Percentiles rank a stretch among this genome's conserved stretches.
These are phyloP conservation scores for Metschnikowia cerradonensis DNA, from an alignment of 805 yeast species.

Conservation along the genomic window DNA sequence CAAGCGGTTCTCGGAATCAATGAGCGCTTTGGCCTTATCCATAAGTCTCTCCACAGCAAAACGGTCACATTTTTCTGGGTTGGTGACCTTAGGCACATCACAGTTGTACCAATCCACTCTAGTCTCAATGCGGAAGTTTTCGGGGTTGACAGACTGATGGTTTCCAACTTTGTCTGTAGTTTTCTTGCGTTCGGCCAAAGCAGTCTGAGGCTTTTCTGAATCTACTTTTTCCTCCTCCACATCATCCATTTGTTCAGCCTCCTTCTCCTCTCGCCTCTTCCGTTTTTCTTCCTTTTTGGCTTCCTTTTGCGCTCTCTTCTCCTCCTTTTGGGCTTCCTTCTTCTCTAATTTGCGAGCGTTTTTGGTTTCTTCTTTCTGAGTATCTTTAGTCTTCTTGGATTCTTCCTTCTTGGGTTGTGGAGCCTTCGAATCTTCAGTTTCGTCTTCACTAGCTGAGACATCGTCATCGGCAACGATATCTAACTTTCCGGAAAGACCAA, in stretches of 20 bases:
- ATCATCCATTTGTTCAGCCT: constrained; percentile 22
- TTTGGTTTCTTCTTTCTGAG: constrained; percentile 9
- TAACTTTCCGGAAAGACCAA: constrained; percentile 48
- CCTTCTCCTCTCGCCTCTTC: constrained; percentile 29
- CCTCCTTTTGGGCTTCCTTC: constrained; percentile 16
- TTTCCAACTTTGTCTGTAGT: constrained; percentile 28
- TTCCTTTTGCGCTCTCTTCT: constrained; percentile 34
- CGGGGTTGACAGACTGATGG: constrained; percentile 50
- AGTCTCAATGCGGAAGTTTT: constrained; percentile 55
- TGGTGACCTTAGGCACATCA: constrained; percentile 28
- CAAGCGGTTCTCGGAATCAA: constrained; percentile 65
- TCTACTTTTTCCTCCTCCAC: constrained; percentile 20
- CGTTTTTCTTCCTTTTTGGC: constrained; percentile 32
- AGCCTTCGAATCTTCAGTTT: background rate
- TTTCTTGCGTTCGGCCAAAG: constrained; percentile 4
- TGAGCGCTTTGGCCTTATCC: constrained; percentile 60
- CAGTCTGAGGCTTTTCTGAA: background rate
- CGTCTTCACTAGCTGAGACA: constrained; percentile 13
- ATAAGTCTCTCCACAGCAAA: constrained; percentile 58
- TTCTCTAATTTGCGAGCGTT: constrained; percentile 1
- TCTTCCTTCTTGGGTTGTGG: background rate
- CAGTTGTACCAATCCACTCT: constrained; percentile 74
- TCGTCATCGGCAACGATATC: constrained; percentile 18
- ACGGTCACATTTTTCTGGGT: constrained; percentile 39
- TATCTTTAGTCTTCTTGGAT: constrained; percentile 9